Base-by-base conservation (phyloP, 192 early-diverging fungal species). In the Glomus cerebriforme region DNA sequence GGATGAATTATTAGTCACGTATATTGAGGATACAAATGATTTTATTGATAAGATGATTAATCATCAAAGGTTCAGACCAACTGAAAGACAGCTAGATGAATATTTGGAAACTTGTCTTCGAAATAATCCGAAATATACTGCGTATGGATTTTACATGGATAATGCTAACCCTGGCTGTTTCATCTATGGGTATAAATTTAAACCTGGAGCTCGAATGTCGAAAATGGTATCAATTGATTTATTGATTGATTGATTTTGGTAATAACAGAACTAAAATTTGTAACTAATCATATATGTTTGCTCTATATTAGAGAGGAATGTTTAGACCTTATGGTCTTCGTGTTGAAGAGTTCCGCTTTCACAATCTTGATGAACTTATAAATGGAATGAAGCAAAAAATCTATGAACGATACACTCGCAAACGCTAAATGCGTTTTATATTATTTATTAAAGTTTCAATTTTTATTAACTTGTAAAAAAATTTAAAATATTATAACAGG, bases 1-100 rank as follows among this genome's bases (percentile, higher is more conserved):
- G 59, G 97, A 99, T 75, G 93, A 99, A 82, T 87, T 99, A 75
- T 85, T 98, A 24, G 96, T 95, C 6, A 88, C 91, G 27, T 93
- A 97, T 77, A 90, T 99, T 27, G 97, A 97, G 75, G 90, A 95
- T 1, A 94, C 96, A 79, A 83, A 83, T 34, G 86, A 86, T 27
- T 91, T 89, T 77, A 89, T 96, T 10, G 87, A 92, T 60, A 89
- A 92, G 39, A 84, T 95, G 27, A 87, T 89, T 79, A 83, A 86
- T 24, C 92, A 90, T 85, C 84, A 88, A 24, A 99, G 97, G 86
- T 99, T 88, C 86, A 91, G 92, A 63, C 87, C 88, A 71, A 87
- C 84, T 75, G 85, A 88, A 35, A 59, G 82, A 58, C 85, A 91
- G 54, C n/a, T 68, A 37, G 66, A 35, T 15, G 34, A 87, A 81